A percentile compares a stretch with the other conserved stretches of the same genome.
These are phyloP conservation scores for Lodderomyces metapsilosis DNA, from an alignment of 1,139 yeast genomes.

Conservation along the genomic window DNA sequence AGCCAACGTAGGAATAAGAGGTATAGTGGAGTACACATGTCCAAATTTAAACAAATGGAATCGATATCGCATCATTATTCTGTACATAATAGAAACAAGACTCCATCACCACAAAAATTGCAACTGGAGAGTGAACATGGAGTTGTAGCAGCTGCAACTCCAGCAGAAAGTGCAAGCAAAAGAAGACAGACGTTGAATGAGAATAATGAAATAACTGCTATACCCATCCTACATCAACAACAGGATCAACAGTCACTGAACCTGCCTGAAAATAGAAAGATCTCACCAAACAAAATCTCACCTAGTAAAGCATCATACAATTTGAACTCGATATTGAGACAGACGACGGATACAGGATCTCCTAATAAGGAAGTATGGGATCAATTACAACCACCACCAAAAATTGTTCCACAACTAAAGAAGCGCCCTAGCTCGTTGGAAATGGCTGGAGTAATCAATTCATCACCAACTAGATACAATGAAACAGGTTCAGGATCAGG, in stretches of 20 bases:
- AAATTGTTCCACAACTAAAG: constrained; percentile 22
- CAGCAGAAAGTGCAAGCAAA: constrained; percentile 20
- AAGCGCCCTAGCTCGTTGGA: constrained; percentile 31
- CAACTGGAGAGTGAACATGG: background rate
- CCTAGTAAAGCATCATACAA: constrained; percentile 44
- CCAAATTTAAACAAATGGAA: constrained; percentile 40
- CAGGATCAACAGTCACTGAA: constrained; percentile 35
- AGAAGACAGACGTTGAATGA: constrained; percentile 38
- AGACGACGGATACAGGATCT: constrained; percentile 18
- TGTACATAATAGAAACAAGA: constrained; percentile 13
- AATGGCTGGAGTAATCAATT: constrained; percentile 32
- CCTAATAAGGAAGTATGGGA: constrained; percentile 14
- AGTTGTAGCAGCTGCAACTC: background rate
- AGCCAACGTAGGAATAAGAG: constrained; percentile 23
- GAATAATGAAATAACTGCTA: constrained; percentile 23
- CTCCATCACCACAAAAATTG: constrained; percentile 13
- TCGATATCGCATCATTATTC: constrained; percentile 43
- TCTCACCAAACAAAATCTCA: constrained; percentile 23
- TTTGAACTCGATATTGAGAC: constrained; percentile 31
- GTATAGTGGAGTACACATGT: constrained; percentile 34
- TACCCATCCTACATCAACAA: constrained; percentile 32
- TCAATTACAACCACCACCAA: background rate
- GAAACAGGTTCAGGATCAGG: background rate
- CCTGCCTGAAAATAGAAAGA: background rate
- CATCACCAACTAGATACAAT: constrained; percentile 12